Base-by-base conservation (phyloP, 345 rosid species). In the Anastatica hierochuntica region DNA sequence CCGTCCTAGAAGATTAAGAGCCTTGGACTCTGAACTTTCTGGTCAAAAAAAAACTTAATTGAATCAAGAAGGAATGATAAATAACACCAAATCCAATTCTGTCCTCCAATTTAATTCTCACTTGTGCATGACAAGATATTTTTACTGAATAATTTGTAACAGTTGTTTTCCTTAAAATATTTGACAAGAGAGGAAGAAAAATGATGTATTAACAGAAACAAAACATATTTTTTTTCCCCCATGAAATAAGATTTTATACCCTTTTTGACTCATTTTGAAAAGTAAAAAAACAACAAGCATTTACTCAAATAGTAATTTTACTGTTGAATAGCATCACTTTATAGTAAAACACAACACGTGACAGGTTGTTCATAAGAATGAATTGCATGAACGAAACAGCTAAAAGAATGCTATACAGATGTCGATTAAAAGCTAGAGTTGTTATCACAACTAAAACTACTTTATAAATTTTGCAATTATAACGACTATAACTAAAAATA, bases 331-430 rank as follows among this genome's bases (percentile, higher is more conserved):
- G 4, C 12, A 26, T 14, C 56, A 46, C 21, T 55, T 55, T 15
- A 55, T 0, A 0, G 44, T 34, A 64, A 56, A 64, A 56, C 62
- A 63, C 35, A 46, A 13, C 55, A 56, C 68, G 56, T 56, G 69
- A 64, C 69, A 56, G 62, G 43, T 39, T 55, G 56, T 63, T 44
- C 67, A 53, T 63, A 55, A 38, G 62, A 54, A 55, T 54, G 63
- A 64, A 63, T 63, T n/a, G 61, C 68, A 53, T 54, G 61, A 46
- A 29, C 36, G 41, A 54, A 62, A 34, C 49, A 31, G 43, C 54
- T 14, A 14, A 29, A 29, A 29, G n/a, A 29, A 4, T 7, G n/a
- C 56, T 52, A 6, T n/a, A n/a, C 55, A 35, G 20, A 43, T 62
- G 53, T 43, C 53, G 60, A 60, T 62, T 60, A 53, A 62, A 62